Conservation (phyloP, 75 land plant species). For the Pinus taeda region DNA sequence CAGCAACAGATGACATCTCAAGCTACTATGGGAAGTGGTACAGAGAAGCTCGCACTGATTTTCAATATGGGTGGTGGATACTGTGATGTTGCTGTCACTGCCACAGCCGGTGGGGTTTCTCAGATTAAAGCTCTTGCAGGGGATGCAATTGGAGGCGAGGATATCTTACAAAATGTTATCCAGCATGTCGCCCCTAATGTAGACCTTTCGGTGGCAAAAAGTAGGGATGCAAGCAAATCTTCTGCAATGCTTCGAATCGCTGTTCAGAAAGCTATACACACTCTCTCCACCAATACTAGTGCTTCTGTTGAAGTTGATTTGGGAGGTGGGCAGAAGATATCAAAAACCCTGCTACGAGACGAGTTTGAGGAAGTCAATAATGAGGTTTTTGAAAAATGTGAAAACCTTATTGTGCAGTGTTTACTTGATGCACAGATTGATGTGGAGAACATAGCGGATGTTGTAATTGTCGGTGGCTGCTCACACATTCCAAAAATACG, state of each 20-base stretch:
- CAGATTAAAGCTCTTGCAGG: constrained; percentile 64
- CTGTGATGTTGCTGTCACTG: constrained; percentile 59
- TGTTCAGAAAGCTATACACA: constrained; percentile 65
- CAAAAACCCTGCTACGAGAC: constrained; percentile 26
- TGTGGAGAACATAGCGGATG: constrained; percentile 40
- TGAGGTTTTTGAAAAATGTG: constrained; percentile 44
- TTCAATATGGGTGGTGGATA: constrained; percentile 83
- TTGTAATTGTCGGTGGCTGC: constrained; percentile 67
- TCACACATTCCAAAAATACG: constrained; percentile 52
- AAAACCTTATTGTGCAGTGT: constrained; percentile 40
- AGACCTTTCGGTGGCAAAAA: constrained; percentile 15
- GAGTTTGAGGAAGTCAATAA: constrained; percentile 57
- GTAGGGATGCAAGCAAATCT: constrained; percentile 26
- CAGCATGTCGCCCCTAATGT: constrained; percentile 40
- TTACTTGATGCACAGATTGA: constrained; percentile 52
- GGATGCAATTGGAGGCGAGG: constrained; percentile 59
- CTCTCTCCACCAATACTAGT: constrained; percentile 37
- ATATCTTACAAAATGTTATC: constrained; percentile 63
- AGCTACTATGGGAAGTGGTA: constrained; percentile 47
- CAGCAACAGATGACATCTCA: constrained; percentile 44
- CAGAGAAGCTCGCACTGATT: constrained; percentile 58
- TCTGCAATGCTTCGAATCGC: constrained; percentile 48
- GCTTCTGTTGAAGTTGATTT: constrained; percentile 48
- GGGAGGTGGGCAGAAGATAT: constrained; percentile 35
- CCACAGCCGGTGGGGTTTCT: constrained; percentile 82